Percentiles rank a stretch among this genome's conserved stretches.
Conservation (phyloP, 2,329 filamentous ascomycete species). For the Fusarium azukiicola region DNA sequence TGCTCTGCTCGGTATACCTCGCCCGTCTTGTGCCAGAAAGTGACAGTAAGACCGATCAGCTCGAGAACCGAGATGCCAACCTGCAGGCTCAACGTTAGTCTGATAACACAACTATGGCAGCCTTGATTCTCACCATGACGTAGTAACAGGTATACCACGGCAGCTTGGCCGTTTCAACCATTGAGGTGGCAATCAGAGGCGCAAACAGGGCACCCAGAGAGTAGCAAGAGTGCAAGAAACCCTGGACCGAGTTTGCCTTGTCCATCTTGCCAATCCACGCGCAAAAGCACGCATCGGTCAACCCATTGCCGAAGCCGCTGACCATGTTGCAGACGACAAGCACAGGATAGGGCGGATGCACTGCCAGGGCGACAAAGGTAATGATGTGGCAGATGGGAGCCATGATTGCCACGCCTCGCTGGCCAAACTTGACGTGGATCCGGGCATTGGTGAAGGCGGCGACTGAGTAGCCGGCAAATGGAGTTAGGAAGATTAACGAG, state of each 20-base stretch:
- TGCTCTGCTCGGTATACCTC: conserved; percentile 72
- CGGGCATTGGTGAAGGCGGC: conserved; percentile 81
- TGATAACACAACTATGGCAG: conserved; percentile 27
- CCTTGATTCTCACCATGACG: conserved; percentile 77
- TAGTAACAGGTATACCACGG: conserved; percentile 87
- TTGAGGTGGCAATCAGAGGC: conserved; percentile 83
- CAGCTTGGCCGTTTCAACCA: conserved; percentile 79
- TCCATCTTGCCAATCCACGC: conserved; percentile 82
- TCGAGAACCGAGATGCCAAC: conserved; percentile 76
- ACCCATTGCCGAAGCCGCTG: conserved; percentile 84
- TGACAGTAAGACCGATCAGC: conserved; percentile 68
- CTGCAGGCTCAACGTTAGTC: conserved; percentile 44
- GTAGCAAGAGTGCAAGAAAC: conserved; percentile 83
- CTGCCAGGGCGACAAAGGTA: conserved; percentile 78
- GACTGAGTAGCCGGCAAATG: conserved; percentile 80
- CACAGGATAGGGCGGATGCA: conserved; percentile 83
- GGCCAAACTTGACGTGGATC: conserved; percentile 80
- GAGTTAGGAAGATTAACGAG: conserved; percentile 82
- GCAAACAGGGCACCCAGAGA: conserved; percentile 82
- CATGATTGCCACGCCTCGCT: conserved; percentile 83
- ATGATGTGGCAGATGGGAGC: conserved; percentile 80
- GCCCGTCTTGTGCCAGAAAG: conserved; percentile 81
- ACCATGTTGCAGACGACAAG: conserved; percentile 82
- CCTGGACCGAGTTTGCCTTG: conserved; percentile 83
- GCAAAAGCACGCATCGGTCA: conserved; percentile 75